Percentiles rank a stretch among this genome's conserved stretches.
phyloP scores from a whole-genome alignment of 1,284 basidiomycete genomes.

The Xerocomus nothofagi region DNA sequence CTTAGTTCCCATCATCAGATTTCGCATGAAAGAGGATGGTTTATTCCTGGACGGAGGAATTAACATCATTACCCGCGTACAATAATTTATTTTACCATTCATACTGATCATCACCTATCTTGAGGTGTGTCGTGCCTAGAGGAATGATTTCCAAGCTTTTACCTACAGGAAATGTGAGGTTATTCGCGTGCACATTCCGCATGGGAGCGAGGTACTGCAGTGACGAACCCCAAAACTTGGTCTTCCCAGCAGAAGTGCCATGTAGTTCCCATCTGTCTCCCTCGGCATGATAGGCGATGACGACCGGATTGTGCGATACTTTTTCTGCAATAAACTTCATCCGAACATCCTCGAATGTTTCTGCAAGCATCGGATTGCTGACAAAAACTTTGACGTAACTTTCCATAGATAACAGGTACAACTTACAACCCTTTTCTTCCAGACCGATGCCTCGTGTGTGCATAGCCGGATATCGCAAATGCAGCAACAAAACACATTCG shows the following conservation, averaged over 20 bases:
- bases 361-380: conserved; percentile 86
- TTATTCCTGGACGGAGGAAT: conserved; percentile 57
- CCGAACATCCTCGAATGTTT: conserved; percentile 83
- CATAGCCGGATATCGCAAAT: conserved; percentile 83
- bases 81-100: conserved; percentile 52
- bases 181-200: conserved; percentile 14
- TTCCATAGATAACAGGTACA: conserved; percentile 1
- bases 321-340: conserved; percentile 87
- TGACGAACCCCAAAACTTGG: conserved; percentile 84
- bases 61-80: neutral
- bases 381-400: conserved; percentile 7
- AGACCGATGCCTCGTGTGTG: conserved; percentile 76
- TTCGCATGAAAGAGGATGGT: conserved; percentile 86
- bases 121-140: conserved; percentile 64
- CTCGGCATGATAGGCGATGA: conserved; percentile 84
- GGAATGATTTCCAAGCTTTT: conserved; percentile 85
- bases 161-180: conserved; percentile 44
- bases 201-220: conserved; percentile 13
- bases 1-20: conserved; percentile 87
- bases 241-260: conserved; percentile 74
- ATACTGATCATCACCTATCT: conserved; percentile 63
- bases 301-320: conserved; percentile 81
- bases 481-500: conserved; percentile 79
- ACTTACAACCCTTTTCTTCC: conserved; percentile 87
- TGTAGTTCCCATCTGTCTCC: conserved; percentile 74